Evolutionary conservation across 352 stramenopile species (phyloP), one percentile per base, ranked within the genome.

Genomic region (Peronosclerospora sorghi): DNA sequence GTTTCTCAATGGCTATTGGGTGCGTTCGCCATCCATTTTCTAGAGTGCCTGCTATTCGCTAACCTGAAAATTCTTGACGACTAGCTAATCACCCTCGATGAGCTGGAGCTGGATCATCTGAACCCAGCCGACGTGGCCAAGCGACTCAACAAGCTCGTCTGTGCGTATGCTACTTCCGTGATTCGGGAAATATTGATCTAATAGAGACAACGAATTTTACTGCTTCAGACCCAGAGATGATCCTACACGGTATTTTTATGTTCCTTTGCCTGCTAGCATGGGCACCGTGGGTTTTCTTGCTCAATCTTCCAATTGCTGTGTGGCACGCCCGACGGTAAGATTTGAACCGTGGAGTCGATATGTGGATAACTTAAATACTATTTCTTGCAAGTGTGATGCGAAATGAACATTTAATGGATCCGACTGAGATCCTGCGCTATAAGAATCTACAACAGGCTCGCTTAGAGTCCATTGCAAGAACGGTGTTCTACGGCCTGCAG

Each of bases 1-100:
- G 30, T 92, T 92, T 52, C 65, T 89, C 21, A 92, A 92, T 39
- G 79, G 79, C 42, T 92, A 87, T 53, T 92, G 76, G 76, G 77
- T 92, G 27, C 43, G 73, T 69, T 40, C 7, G 23, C 9, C 5
- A 4, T 36, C 7, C 9, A n/a, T 21, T 18, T 34, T 7, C 12
- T 12, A 12, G 26, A 12, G 7, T 30, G 10, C 26, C 26, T 30
- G 26, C 26, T 30, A 12, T 30, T 12, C 12, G 26, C 12, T 12
- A 12, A 12, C 12, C 26, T 30, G 26, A 12, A 7, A 12, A 30
- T 30, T 30, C n/a, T n/a, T n/a, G n/a, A n/a, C n/a, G n/a, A n/a
- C n/a, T 32, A 91, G 78, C 59, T 91, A 13, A 83, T 91, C 54
- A 91, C 75, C 8, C 54, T 92, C 37, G 79, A 92, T 47, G 79